phyloP scores from a whole-genome alignment of 2,329 filamentous ascomycete species.

The Thermothelomyces thermophilus region DNA sequence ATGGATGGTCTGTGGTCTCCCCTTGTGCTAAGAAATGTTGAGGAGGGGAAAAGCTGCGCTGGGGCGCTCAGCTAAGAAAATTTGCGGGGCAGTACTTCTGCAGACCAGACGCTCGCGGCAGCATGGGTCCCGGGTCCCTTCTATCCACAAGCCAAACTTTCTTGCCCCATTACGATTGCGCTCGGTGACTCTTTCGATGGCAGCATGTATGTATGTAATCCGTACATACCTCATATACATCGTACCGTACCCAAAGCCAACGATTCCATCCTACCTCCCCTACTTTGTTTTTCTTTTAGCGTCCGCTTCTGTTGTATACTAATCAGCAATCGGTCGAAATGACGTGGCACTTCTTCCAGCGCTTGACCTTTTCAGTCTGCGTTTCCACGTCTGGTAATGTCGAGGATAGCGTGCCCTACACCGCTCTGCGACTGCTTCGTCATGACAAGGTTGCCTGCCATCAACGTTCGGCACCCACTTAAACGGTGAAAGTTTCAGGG shows the following conservation, averaged over 20 bases:
- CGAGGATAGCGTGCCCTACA: constrained; percentile 5
- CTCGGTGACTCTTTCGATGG: background rate
- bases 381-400: background rate
- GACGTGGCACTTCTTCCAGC: background rate
- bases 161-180: background rate
- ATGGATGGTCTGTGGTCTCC: constrained; percentile 15
- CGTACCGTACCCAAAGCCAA: too few species aligned
- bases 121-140: constrained; percentile 6
- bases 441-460: constrained; percentile 5
- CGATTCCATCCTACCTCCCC: background rate
- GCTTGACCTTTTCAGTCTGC: background rate
- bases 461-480: constrained; percentile 13
- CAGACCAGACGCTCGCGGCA: constrained; percentile 2
- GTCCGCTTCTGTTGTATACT: background rate
- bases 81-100: constrained; percentile 23
- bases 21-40: constrained; percentile 21
- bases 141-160: constrained; percentile 6
- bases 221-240: too few species aligned
- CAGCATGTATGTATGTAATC: too few species aligned
- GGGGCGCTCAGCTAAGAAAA: constrained; percentile 18
- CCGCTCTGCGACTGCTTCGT: constrained; percentile 11
- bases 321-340: background rate
- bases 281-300: background rate
- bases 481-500: constrained; percentile 14
- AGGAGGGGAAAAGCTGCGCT: constrained; percentile 21